Evolutionary conservation across 2,329 filamentous ascomycete species (phyloP), one percentile per base, ranked within the genome.

Genomic region (Didymella arachidicola): DNA sequence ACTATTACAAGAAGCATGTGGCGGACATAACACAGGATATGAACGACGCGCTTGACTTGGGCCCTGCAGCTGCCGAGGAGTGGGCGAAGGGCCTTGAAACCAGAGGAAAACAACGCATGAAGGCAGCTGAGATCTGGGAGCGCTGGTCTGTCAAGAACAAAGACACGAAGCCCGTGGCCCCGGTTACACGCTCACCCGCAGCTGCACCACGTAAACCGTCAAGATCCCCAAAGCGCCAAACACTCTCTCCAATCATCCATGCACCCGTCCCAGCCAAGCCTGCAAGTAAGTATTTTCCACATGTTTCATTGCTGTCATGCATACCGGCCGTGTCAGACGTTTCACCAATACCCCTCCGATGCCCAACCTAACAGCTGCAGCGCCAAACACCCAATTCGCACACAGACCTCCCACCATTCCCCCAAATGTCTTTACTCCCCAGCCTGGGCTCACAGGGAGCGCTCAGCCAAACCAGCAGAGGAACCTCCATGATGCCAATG

Each of bases 81-180:
- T 95, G 91, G 91, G 81, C 87, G 29, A 93, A 93, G 76, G 91
- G 91, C 10, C 82, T 95, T 3, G 84, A 87, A 42, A 79, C 79
- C 27, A 83, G 86, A 57, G 89, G 90, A 10, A 85, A 85, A 66
- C 81, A 86, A 58, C 78, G 82, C 47, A 83, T 87, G 65, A 82
- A 80, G 11, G 87, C 90, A 71, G 83, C 86, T 29, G 82, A 85
- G 27, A 85, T 89, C 48, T 94, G 90, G 88, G 91, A 93, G 72
- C 89, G 87, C 68, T 94, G 89, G 86, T 87, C 88, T 62, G 77
- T 82, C 44, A 78, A 77, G 60, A 62, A 74, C 51, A 70, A 70
- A 42, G 68, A 64, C 61, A 66, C 68, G 65, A 62, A 61, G 56
- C 61, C 54, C 39, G 47, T 30, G 8, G 26, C 63, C 53, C 68